Evolutionary conservation across 768 basidiomycete genomes (phyloP).

Genomic region (Kwoniella sp.): DNA sequence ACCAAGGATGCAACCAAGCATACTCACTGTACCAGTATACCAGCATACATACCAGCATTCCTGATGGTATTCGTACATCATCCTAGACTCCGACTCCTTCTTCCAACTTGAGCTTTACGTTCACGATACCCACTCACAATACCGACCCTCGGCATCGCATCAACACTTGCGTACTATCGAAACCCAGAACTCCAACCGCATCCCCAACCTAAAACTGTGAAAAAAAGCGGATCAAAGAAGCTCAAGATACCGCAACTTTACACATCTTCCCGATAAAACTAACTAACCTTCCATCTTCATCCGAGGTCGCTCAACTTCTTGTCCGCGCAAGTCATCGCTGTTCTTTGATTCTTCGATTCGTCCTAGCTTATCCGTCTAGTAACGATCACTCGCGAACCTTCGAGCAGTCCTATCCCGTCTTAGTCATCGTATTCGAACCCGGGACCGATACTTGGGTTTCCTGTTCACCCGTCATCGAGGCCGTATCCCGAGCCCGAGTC

Average conservation of each 20-base stretch:
- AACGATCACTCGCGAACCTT: neutral
- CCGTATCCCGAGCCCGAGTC: neutral
- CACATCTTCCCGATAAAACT: too few species aligned
- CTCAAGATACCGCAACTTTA: too few species aligned
- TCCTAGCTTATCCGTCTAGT: neutral
- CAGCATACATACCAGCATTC: neutral
- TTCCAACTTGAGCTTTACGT: neutral
- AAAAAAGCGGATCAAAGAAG: neutral
- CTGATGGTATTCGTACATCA: conserved; percentile 1
- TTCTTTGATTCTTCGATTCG: neutral
- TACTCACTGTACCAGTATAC: neutral
- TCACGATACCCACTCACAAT: neutral
- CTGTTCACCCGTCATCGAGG: neutral
- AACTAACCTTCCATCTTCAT: neutral
- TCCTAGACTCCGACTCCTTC: neutral
- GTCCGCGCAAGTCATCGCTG: neutral
- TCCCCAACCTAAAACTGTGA: conserved; percentile 2
- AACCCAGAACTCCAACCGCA: neutral
- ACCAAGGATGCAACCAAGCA: too few species aligned
- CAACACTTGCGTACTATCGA: neutral
- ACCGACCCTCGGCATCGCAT: neutral
- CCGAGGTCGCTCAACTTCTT: neutral
- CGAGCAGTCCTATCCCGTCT: neutral
- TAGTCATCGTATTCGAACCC: neutral
- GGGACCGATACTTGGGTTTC: neutral